phyloP scores from a whole-genome alignment of 2,329 filamentous ascomycete species.

The Stemphylium beticola region DNA sequence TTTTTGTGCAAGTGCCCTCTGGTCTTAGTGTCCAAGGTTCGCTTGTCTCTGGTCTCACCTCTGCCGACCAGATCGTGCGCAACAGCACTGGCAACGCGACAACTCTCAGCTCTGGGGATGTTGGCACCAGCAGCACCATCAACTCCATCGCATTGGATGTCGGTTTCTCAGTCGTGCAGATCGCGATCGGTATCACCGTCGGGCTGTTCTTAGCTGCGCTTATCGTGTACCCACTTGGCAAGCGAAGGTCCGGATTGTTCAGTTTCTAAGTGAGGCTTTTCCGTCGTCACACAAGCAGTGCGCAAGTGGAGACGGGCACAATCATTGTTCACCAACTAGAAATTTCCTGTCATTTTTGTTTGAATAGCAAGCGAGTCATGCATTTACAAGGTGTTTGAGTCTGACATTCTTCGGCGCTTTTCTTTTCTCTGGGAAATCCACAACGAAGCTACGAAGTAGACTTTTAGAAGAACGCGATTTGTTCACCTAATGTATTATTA shows the following conservation, averaged over 20 bases:
- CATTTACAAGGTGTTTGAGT: slow-evolving; percentile 9
- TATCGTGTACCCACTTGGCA: slow-evolving; percentile 58
- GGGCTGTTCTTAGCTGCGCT: slow-evolving; percentile 57
- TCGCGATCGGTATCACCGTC: slow-evolving; percentile 60
- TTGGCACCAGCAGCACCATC: slow-evolving; percentile 28
- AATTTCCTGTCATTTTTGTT: not conserved
- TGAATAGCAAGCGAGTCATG: slow-evolving; percentile 9
- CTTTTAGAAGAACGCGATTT: not conserved
- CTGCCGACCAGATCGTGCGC: slow-evolving; percentile 61
- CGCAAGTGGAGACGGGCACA: no score
- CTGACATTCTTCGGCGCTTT: not conserved
- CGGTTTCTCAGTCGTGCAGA: slow-evolving; percentile 56
- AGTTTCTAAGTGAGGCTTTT: slow-evolving; percentile 32
- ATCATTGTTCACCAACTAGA: not conserved
- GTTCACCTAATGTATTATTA: not conserved
- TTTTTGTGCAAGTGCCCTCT: slow-evolving; percentile 72
- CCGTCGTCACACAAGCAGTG: no score
- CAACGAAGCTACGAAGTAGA: slow-evolving; percentile 4
- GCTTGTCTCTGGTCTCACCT: slow-evolving; percentile 62
- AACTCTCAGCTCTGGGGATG: slow-evolving; percentile 39
- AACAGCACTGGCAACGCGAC: slow-evolving; percentile 55
- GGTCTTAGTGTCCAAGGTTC: slow-evolving; percentile 65
- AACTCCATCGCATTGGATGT: slow-evolving; percentile 57
- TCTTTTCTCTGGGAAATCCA: not conserved
- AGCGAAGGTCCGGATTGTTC: slow-evolving; percentile 51